These are phyloP conservation scores for Talaromyces atroroseus DNA, from an alignment of 2,329 filamentous ascomycete species.

Conservation along the genomic window DNA sequence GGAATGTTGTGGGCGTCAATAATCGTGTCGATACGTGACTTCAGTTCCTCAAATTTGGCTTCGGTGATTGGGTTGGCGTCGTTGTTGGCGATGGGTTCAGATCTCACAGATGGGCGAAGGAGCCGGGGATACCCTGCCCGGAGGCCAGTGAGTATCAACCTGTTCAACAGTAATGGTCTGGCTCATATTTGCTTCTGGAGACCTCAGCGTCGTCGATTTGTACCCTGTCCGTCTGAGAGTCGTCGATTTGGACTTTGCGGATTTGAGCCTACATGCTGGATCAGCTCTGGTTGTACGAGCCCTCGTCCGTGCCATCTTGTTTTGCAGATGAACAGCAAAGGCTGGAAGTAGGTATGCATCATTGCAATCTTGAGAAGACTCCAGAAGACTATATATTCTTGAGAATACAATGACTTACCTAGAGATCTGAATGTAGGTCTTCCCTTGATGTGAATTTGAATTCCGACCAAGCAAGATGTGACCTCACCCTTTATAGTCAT, in stretches of 20 bases:
- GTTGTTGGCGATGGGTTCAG: not conserved
- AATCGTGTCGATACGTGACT: not conserved
- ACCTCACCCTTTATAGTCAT: too few species aligned
- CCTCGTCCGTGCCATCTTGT: conserved; percentile 10
- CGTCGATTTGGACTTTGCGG: too few species aligned
- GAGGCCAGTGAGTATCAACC: conserved; percentile 6
- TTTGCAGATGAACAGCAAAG: not conserved
- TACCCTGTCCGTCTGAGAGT: too few species aligned
- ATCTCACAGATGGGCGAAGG: not conserved
- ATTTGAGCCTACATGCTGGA: not conserved
- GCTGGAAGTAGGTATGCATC: too few species aligned
- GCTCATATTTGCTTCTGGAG: not conserved
- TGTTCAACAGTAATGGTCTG: not conserved
- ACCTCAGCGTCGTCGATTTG: not conserved
- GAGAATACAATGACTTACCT: too few species aligned
- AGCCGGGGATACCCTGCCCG: conserved; percentile 11
- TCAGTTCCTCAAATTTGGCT: not conserved
- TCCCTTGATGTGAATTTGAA: too few species aligned
- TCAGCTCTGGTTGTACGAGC: not conserved
- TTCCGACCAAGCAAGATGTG: too few species aligned
- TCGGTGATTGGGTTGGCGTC: not conserved
- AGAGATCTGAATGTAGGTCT: too few species aligned
- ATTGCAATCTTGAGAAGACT: too few species aligned
- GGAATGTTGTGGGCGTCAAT: not conserved
- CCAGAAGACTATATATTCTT: too few species aligned